Conservation (phyloP, 352 stramenopile genomes). For the Phytophthora capsici region DNA sequence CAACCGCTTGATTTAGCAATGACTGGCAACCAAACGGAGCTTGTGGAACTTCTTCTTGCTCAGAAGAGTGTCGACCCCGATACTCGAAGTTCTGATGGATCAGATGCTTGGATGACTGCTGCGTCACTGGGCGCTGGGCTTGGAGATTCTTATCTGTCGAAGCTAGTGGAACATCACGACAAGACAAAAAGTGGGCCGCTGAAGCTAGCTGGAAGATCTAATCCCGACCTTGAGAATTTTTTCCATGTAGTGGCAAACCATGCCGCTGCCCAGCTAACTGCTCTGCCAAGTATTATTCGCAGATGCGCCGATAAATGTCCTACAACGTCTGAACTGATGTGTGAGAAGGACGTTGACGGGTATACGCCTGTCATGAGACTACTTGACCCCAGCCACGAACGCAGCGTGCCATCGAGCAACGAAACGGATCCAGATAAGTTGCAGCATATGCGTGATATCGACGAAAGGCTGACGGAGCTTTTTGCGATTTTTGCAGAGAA, state of each 20-base stretch:
- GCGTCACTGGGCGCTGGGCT: constrained; percentile 30
- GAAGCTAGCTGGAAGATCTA: constrained; percentile 32
- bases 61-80: constrained; percentile 47
- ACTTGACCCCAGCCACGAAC: constrained; percentile 38
- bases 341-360: constrained; percentile 51
- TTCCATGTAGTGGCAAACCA: constrained; percentile 64
- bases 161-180: constrained; percentile 53
- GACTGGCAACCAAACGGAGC: constrained; percentile 39
- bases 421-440: constrained; percentile 44
- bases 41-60: constrained; percentile 60
- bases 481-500: constrained; percentile 62
- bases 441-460: constrained; percentile 40
- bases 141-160: constrained; percentile 56
- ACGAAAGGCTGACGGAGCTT: constrained; percentile 50
- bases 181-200: constrained; percentile 44
- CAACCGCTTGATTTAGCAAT: constrained; percentile 78
- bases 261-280: constrained; percentile 25
- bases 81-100: constrained; percentile 46
- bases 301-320: constrained; percentile 44
- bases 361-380: constrained; percentile 63
- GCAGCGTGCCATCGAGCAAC: constrained; percentile 27
- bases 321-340: constrained; percentile 45
- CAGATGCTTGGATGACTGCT: constrained; percentile 71
- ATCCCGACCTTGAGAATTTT: constrained; percentile 48
- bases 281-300: constrained; percentile 41